Percentiles rank a stretch among this genome's conserved stretches.
Evolutionary conservation across 257 asterid species (phyloP).

Genomic region (Solanum chilense): DNA sequence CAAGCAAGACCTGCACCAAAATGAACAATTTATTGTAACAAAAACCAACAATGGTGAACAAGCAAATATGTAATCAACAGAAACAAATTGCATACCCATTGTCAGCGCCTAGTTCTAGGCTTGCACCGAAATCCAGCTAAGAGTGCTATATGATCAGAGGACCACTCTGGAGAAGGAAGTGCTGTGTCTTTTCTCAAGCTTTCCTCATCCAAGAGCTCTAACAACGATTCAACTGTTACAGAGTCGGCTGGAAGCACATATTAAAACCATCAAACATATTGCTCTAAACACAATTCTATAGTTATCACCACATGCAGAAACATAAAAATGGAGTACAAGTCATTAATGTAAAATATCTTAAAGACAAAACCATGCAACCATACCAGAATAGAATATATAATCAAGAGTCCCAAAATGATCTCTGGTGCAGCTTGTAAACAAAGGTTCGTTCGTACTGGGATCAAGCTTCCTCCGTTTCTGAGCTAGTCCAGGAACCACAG

Average conservation of each 20-base stretch:
- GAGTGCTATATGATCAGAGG: constrained; percentile 97
- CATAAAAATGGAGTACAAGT: background rate
- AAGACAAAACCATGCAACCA: background rate
- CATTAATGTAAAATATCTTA: background rate
- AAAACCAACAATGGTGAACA: background rate
- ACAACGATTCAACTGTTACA: constrained; percentile 72
- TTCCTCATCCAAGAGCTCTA: constrained; percentile 97
- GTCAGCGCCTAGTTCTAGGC: constrained; percentile 67
- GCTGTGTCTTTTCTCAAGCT: constrained; percentile 92
- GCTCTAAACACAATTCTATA: background rate
- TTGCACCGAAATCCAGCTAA: constrained; percentile 92
- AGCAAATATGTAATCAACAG: background rate
- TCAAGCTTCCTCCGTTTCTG: constrained; percentile 76
- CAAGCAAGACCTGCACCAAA: constrained; percentile 10
- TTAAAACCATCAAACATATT: background rate
- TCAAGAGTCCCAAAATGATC: constrained; percentile 88
- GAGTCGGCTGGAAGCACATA: constrained; percentile 59
- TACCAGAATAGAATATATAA: constrained; percentile 97
- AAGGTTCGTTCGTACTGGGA: constrained; percentile 77
- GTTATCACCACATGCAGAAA: background rate
- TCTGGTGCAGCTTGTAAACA: constrained; percentile 83
- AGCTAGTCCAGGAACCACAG: constrained; percentile 52
- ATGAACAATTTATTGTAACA: background rate
- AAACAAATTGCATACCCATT: background rate
- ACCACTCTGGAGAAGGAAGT: constrained; percentile 98